phyloP scores from a whole-genome alignment of 2,329 filamentous ascomycete genomes.

The Chalaropsis ovoidea region DNA sequence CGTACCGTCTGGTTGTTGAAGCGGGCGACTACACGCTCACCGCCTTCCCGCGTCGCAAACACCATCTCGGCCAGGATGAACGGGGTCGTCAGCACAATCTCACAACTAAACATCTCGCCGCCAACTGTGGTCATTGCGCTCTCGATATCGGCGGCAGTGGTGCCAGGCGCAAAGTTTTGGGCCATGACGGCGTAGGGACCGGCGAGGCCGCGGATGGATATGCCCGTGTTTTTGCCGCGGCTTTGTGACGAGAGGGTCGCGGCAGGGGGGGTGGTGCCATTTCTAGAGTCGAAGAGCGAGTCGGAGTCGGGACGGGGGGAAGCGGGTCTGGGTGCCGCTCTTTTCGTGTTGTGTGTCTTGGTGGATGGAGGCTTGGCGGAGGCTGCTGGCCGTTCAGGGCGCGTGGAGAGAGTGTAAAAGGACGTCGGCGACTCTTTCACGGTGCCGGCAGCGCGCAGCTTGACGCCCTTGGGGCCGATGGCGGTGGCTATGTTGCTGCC shows the following conservation, averaged over 20 bases:
- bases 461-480: conserved; percentile 20
- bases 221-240: conserved; percentile 34
- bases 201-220: conserved; percentile 63
- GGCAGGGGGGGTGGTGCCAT: background rate
- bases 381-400: background rate
- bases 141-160: conserved; percentile 72
- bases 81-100: conserved; percentile 55
- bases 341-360: background rate
- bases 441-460: background rate
- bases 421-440: background rate
- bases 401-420: conserved; percentile 15
- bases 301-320: background rate
- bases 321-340: background rate
- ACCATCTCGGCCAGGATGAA: conserved; percentile 69
- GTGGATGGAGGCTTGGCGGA: background rate
- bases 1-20: conserved; percentile 71
- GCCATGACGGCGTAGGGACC: conserved; percentile 64
- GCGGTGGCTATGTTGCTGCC: conserved; percentile 18
- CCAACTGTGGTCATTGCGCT: conserved; percentile 69
- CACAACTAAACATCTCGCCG: conserved; percentile 57
- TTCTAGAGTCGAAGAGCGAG: background rate
- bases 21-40: conserved; percentile 61
- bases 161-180: conserved; percentile 73
- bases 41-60: conserved; percentile 61
- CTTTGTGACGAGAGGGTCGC: background rate